phyloP scores from a whole-genome alignment of 208 protist species.

The Trypanosoma boissoni region DNA sequence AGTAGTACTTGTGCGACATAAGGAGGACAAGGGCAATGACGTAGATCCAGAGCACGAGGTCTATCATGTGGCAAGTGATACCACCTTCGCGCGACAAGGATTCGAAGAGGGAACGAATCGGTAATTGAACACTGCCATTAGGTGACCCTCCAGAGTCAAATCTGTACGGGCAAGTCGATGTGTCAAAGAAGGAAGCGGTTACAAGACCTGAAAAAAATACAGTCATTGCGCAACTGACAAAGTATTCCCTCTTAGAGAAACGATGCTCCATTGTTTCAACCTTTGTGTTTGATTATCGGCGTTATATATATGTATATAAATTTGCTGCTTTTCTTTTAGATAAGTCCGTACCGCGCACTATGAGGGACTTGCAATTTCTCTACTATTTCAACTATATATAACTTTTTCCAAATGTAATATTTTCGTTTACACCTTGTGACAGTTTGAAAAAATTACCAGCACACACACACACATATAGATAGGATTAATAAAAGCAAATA shows the following conservation, averaged over 20 bases:
- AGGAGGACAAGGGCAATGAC: constrained; percentile 42
- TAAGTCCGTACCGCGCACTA: too few species aligned
- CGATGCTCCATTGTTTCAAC: constrained; percentile 31
- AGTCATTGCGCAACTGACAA: constrained; percentile 50
- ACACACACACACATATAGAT: too few species aligned
- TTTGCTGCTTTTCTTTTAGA: neutral
- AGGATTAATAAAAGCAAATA: neutral
- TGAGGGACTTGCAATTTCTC: too few species aligned
- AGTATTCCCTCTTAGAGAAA: constrained; percentile 63
- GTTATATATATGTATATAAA: neutral
- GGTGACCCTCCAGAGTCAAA: constrained; percentile 26
- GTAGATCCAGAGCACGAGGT: constrained; percentile 67
- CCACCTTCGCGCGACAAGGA: constrained; percentile 30
- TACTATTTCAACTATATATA: too few species aligned
- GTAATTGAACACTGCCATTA: neutral
- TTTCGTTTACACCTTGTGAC: too few species aligned
- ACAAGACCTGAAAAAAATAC: constrained; percentile 51
- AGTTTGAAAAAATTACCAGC: too few species aligned
- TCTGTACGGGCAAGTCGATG: constrained; percentile 54
- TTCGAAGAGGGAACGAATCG: constrained; percentile 19
- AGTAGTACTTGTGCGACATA: constrained; percentile 59
- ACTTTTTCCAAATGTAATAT: too few species aligned
- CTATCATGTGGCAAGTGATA: constrained; percentile 57
- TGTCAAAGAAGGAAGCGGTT: constrained; percentile 55
- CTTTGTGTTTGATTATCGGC: neutral